phyloP scores from a whole-genome alignment of 306 rosid species.

The Quercus cerris region DNA sequence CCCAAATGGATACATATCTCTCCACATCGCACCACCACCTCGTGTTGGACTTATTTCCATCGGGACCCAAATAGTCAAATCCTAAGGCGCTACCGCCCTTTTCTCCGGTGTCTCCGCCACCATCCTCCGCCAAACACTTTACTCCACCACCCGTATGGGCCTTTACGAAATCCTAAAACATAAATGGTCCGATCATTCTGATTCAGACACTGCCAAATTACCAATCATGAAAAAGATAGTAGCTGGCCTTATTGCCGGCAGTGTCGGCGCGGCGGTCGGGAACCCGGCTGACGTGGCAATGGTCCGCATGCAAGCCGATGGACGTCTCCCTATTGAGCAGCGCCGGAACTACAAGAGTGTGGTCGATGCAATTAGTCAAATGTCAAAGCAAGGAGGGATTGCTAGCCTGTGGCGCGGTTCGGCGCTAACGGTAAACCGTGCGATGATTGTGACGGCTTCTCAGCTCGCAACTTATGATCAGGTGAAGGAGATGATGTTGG shows the following conservation, averaged over 20 bases:
- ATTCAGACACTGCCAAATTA: not conserved
- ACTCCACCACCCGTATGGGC: conserved; percentile 21
- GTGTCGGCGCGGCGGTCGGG: not conserved
- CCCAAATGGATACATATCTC: not conserved
- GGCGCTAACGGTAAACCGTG: conserved; percentile 1
- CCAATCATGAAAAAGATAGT: not conserved
- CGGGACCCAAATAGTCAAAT: not conserved
- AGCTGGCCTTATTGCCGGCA: conserved; percentile 13
- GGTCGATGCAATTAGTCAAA: conserved; percentile 5
- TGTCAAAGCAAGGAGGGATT: not conserved
- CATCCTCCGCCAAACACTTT: conserved; percentile 5
- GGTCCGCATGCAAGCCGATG: conserved; percentile 15
- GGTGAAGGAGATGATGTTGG: conserved; percentile 12
- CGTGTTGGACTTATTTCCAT: not conserved
- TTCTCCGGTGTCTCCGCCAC: conserved; percentile 18
- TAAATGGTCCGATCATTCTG: not conserved
- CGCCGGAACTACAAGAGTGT: conserved; percentile 20
- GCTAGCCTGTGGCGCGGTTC: conserved; percentile 8
- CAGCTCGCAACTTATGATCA: conserved; percentile 12
- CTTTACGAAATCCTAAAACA: conserved; percentile 8
- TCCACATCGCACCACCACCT: not conserved
- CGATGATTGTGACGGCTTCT: conserved; percentile 14
- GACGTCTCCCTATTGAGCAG: conserved; percentile 7
- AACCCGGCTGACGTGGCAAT: conserved; percentile 21
- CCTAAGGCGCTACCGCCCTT: not conserved